Evolutionary conservation across 2,329 filamentous ascomycete species (phyloP).

Genomic region (Seiridium cupressi): DNA sequence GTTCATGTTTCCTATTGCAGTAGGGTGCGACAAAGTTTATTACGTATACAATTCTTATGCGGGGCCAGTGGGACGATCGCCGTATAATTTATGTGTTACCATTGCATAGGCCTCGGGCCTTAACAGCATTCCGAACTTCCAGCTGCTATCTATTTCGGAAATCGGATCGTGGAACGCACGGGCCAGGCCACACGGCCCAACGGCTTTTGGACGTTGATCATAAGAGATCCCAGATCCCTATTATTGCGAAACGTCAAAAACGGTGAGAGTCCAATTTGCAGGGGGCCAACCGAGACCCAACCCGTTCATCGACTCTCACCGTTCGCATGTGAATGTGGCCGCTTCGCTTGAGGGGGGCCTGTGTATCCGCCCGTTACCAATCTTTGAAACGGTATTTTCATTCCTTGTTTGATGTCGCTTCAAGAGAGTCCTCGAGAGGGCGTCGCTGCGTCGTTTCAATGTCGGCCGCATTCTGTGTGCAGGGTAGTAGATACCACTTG

Average conservation of each 20-base stretch:
- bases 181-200: neutral
- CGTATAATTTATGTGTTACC: neutral
- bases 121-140: neutral
- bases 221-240: neutral
- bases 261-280: conserved; percentile 1
- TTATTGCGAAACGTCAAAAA: conserved; percentile 3
- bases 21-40: neutral
- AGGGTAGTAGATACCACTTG: neutral
- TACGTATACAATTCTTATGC: neutral
- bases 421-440: too few relatives aligned
- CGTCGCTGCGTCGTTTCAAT: neutral
- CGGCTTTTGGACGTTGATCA: neutral
- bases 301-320: neutral
- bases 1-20: neutral
- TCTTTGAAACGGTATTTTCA: neutral
- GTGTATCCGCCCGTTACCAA: neutral
- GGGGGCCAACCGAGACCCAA: neutral
- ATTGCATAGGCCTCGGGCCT: too few relatives aligned
- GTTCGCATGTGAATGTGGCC: neutral
- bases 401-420: too few relatives aligned
- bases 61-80: neutral
- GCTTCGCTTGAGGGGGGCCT: neutral
- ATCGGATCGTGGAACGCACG: too few relatives aligned
- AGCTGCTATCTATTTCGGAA: too few relatives aligned
- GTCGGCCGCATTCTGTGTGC: neutral